A percentile compares a stretch with the other conserved stretches of the same genome.
These are phyloP conservation scores for Kluyveromyces wickerhamii DNA, from an alignment of 805 yeast species.

Conservation along the genomic window DNA sequence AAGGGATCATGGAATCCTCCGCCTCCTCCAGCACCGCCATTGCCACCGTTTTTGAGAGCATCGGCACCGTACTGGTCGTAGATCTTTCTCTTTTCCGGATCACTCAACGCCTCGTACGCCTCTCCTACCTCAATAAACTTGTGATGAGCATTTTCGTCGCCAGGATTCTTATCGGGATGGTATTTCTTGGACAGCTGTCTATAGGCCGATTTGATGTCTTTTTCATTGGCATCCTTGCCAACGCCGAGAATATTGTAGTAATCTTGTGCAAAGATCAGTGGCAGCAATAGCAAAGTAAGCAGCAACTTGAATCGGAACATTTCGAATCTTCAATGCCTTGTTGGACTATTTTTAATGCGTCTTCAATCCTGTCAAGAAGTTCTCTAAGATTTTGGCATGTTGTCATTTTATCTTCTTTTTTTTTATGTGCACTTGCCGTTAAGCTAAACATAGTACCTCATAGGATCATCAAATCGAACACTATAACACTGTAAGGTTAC, in stretches of 20 bases:
- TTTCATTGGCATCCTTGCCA: conserved; percentile 58
- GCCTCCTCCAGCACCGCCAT: conserved; percentile 34
- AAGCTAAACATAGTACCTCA: too few relatives aligned
- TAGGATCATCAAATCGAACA: too few relatives aligned
- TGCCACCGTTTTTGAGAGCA: conserved; percentile 56
- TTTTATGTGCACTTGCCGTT: too few relatives aligned
- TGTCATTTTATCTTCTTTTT: background rate
- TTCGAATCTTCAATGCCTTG: too few relatives aligned
- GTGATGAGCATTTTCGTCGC: conserved; percentile 73
- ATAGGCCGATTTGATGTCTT: conserved; percentile 80
- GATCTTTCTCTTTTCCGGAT: conserved; percentile 55
- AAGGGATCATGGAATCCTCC: conserved; percentile 32
- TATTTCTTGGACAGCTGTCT: conserved; percentile 71
- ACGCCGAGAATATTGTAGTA: conserved; percentile 64
- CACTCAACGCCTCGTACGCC: conserved; percentile 81
- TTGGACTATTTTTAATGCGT: too few relatives aligned
- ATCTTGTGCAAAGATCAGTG: conserved; percentile 33
- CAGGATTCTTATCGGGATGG: conserved; percentile 93
- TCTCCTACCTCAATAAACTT: conserved; percentile 86
- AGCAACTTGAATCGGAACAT: conserved; percentile 7
- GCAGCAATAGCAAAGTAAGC: conserved; percentile 5
- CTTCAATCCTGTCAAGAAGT: too few relatives aligned
- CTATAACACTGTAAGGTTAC: too few relatives aligned
- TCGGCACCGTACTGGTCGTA: conserved; percentile 77
- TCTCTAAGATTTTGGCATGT: conserved; percentile 1